Conservation (phyloP, 352 stramenopile genomes). For the Phytophthora idaei region DNA sequence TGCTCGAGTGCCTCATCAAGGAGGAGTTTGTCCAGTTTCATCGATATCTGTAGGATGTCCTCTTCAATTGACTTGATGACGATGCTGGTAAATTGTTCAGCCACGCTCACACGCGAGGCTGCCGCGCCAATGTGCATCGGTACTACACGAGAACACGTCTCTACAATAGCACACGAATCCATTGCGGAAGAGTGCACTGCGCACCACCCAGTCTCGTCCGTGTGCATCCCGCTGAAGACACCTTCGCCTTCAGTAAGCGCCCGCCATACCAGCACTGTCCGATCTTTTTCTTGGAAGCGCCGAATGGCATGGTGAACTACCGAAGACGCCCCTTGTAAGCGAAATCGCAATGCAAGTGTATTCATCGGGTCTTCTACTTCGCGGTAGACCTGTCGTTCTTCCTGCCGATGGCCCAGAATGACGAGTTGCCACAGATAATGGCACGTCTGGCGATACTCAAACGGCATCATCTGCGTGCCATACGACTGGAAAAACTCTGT, state of each 20-base stretch:
- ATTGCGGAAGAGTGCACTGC: conserved; percentile 3
- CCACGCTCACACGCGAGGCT: neutral
- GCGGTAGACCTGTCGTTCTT: conserved; percentile 2
- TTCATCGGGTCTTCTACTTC: conserved; percentile 7
- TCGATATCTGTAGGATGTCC: conserved; percentile 5
- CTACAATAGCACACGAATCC: conserved; percentile 6
- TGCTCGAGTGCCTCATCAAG: conserved; percentile 11
- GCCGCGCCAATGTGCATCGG: conserved; percentile 1
- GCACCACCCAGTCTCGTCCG: conserved; percentile 22
- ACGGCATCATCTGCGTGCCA: conserved; percentile 9
- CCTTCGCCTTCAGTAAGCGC: conserved; percentile 13
- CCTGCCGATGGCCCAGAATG: conserved; percentile 10
- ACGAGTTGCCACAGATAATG: conserved; percentile 18
- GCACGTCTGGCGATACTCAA: conserved; percentile 17
- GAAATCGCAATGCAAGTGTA: conserved; percentile 3
- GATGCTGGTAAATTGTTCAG: conserved; percentile 12
- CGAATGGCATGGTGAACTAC: neutral
- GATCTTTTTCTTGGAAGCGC: conserved; percentile 7
- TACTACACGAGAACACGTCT: conserved; percentile 11
- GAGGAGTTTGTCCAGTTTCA: conserved; percentile 13
- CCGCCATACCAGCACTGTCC: conserved; percentile 22
- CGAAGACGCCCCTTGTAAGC: neutral
- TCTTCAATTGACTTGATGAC: conserved; percentile 12
- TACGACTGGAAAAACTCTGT: conserved; percentile 17
- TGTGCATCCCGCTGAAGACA: conserved; percentile 10